Evolutionary conservation across 805 yeast genomes (phyloP).

Genomic region (Kluyveromyces siamensis): DNA sequence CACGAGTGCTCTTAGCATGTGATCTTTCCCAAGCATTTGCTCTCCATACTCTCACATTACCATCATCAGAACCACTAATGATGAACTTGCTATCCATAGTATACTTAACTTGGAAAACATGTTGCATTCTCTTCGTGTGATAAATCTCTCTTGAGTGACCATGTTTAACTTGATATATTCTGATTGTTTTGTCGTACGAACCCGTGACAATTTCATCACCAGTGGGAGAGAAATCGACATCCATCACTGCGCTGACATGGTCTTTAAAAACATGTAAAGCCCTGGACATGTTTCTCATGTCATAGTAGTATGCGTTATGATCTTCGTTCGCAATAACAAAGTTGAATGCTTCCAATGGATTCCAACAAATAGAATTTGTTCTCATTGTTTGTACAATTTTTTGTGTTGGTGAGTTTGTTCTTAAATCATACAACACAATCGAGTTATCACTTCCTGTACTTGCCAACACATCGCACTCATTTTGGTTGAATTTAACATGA

Average conservation of each 20-base stretch:
- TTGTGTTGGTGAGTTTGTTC: conserved; percentile 89
- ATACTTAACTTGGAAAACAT: conserved; percentile 73
- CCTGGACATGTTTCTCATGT: conserved; percentile 83
- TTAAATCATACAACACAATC: conserved; percentile 77
- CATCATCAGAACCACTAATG: conserved; percentile 89
- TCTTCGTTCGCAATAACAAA: conserved; percentile 92
- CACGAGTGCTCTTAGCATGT: conserved; percentile 68
- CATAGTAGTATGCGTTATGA: conserved; percentile 90
- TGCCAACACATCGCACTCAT: conserved; percentile 84
- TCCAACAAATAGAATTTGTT: conserved; percentile 86
- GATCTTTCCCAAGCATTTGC: conserved; percentile 78
- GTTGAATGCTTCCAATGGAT: conserved; percentile 94
- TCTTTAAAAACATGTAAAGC: conserved; percentile 84
- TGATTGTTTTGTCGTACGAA: conserved; percentile 85
- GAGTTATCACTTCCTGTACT: conserved; percentile 88
- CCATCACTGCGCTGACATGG: conserved; percentile 93
- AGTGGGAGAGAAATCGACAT: conserved; percentile 91
- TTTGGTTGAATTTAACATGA: conserved; percentile 76
- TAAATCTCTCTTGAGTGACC: conserved; percentile 95
- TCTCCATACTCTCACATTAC: conserved; percentile 92
- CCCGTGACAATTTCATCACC: conserved; percentile 96
- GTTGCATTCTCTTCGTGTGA: conserved; percentile 97
- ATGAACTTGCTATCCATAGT: conserved; percentile 87
- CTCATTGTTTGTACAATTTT: conserved; percentile 76
- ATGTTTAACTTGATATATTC: conserved; percentile 64